These are phyloP conservation scores for Lachancea nothofagi DNA, from an alignment of 805 yeast genomes.

Conservation along the genomic window DNA sequence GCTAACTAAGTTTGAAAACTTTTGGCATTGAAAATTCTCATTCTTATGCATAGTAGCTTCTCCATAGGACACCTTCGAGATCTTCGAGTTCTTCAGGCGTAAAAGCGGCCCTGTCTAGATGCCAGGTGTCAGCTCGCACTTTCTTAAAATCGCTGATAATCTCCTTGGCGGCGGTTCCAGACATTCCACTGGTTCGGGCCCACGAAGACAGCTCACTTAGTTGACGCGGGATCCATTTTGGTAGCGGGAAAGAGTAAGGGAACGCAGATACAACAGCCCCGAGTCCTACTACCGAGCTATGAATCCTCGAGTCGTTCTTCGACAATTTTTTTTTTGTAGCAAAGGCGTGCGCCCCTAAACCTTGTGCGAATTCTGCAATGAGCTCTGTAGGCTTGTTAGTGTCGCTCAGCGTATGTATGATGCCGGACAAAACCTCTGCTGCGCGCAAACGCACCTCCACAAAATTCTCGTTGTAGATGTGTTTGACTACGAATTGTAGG, in stretches of 20 bases:
- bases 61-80: slow-evolving; percentile 89
- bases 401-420: slow-evolving; percentile 57
- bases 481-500: slow-evolving; percentile 43
- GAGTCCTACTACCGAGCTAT: slow-evolving; percentile 82
- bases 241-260: slow-evolving; percentile 88
- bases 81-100: slow-evolving; percentile 78
- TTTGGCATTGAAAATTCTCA: not conserved
- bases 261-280: slow-evolving; percentile 87
- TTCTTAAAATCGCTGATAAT: slow-evolving; percentile 80
- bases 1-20: no score
- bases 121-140: slow-evolving; percentile 95
- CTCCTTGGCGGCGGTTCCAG: slow-evolving; percentile 80
- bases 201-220: slow-evolving; percentile 64
- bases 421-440: slow-evolving; percentile 68
- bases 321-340: slow-evolving; percentile 35
- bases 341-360: slow-evolving; percentile 24
- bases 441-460: slow-evolving; percentile 74
- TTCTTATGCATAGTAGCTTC: slow-evolving; percentile 73
- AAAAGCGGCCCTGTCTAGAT: slow-evolving; percentile 72
- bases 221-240: slow-evolving; percentile 77
- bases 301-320: slow-evolving; percentile 45
- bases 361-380: slow-evolving; percentile 38
- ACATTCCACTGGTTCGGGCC: slow-evolving; percentile 68
- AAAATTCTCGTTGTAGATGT: slow-evolving; percentile 54
- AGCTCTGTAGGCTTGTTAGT: slow-evolving; percentile 35